These are phyloP conservation scores for Diplodia seriata DNA, from an alignment of 2,329 filamentous ascomycete species.

Conservation along the genomic window DNA sequence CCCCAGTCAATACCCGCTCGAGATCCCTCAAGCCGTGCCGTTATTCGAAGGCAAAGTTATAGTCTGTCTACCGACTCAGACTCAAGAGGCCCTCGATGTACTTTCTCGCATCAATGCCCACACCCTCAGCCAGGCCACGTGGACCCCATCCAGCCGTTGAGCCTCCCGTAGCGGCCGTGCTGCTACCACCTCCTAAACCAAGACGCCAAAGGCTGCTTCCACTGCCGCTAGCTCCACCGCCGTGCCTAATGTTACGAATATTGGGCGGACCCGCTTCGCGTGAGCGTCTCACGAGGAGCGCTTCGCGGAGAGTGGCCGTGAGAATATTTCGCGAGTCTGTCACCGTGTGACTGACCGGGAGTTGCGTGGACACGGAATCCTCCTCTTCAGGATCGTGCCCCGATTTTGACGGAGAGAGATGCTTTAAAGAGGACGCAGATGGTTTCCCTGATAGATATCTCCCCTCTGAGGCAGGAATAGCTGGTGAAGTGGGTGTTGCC, in stretches of 20 bases:
- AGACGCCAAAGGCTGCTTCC: conserved; percentile 36
- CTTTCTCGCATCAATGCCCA: conserved; percentile 76
- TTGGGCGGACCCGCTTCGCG: conserved; percentile 7
- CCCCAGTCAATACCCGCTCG: neutral
- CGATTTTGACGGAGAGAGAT: neutral
- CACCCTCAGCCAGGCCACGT: conserved; percentile 70
- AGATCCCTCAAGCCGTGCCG: neutral
- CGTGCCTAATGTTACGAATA: conserved; percentile 30
- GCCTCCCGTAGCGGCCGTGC: conserved; percentile 40
- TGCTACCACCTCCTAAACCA: conserved; percentile 40
- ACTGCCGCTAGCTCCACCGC: conserved; percentile 37
- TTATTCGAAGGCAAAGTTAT: neutral
- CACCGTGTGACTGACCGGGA: neutral
- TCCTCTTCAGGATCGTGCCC: neutral
- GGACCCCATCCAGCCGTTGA: conserved; percentile 61
- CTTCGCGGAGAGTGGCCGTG: conserved; percentile 32
- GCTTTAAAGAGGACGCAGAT: neutral
- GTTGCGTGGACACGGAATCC: neutral
- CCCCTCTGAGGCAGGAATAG: conserved; percentile 30
- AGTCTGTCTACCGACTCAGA: conserved; percentile 55
- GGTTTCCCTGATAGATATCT: conserved; percentile 33
- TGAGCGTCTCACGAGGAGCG: conserved; percentile 34
- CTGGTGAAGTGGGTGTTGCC: neutral
- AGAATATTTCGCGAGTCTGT: neutral
- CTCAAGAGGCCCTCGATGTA: conserved; percentile 77